Conservation (phyloP, 768 basidiomycete genomes). For the Russula olivacea region DNA sequence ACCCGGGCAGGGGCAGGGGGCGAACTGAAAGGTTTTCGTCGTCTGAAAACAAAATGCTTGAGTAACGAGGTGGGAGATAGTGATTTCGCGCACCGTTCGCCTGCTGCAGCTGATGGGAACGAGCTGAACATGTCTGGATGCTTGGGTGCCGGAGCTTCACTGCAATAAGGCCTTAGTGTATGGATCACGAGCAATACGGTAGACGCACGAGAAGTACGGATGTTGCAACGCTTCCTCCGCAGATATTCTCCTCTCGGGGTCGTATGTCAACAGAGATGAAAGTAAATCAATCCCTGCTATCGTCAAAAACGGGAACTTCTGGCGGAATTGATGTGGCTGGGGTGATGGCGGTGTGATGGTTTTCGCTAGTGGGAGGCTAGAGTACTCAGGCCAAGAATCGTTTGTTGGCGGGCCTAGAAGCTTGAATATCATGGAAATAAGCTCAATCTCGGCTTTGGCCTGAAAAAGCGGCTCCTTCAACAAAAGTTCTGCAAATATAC, state of each 20-base stretch:
- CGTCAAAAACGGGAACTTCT: conserved; percentile 82
- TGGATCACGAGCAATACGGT: neutral
- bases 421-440: conserved; percentile 91
- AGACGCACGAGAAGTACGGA: conserved; percentile 79
- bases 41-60: conserved; percentile 39
- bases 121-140: conserved; percentile 94
- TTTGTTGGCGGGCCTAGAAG: conserved; percentile 90
- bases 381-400: conserved; percentile 81
- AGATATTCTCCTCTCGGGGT: conserved; percentile 78
- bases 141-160: conserved; percentile 92
- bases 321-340: conserved; percentile 69
- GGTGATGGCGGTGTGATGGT: conserved; percentile 69
- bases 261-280: conserved; percentile 77
- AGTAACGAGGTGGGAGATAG: neutral
- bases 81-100: conserved; percentile 70
- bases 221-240: conserved; percentile 89
- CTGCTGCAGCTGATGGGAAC: conserved; percentile 93
- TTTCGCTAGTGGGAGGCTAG: conserved; percentile 71
- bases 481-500: conserved; percentile 95
- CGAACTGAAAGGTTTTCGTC: conserved; percentile 70
- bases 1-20: conserved; percentile 75
- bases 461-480: conserved; percentile 96
- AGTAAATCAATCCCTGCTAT: conserved; percentile 80
- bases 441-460: conserved; percentile 91
- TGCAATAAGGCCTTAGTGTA: conserved; percentile 30